Evolutionary conservation across 2,329 filamentous ascomycete genomes (phyloP).

Genomic region (Sclerotinia minor): DNA sequence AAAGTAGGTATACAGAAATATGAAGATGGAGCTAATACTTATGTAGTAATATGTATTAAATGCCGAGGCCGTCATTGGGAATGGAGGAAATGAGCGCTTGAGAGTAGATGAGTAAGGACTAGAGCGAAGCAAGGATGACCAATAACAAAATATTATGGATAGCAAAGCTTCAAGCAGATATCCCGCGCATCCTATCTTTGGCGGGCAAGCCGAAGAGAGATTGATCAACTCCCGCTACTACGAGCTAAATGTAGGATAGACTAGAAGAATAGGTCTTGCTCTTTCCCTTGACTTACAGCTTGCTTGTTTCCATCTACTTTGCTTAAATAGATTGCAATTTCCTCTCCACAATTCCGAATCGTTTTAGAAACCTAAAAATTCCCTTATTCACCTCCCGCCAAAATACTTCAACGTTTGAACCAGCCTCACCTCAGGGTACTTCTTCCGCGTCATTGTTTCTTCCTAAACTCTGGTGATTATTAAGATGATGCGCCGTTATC

Average conservation of each 20-base stretch:
- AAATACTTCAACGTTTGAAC: not conserved
- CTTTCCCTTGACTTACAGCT: slow-evolving; percentile 1
- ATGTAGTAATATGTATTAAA: no score
- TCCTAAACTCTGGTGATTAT: not conserved
- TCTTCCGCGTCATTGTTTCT: not conserved
- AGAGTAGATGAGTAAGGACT: not conserved
- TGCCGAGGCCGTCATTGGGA: no score
- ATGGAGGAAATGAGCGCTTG: no score
- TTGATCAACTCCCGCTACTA: not conserved
- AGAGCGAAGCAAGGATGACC: not conserved
- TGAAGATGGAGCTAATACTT: no score
- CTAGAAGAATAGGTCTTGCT: not conserved
- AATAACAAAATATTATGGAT: not conserved
- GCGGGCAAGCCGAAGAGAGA: not conserved
- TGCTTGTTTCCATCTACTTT: not conserved
- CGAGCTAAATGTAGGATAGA: not conserved
- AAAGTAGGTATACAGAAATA: no score
- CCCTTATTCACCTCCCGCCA: not conserved
- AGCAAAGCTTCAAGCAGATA: not conserved
- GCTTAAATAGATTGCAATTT: not conserved
- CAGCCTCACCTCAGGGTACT: not conserved
- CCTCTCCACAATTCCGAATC: not conserved
- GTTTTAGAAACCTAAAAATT: not conserved
- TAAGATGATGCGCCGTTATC: not conserved
- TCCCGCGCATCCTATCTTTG: not conserved